Evolutionary conservation across 257 asterid genomes (phyloP).

Genomic region (Apocynum venetum): DNA sequence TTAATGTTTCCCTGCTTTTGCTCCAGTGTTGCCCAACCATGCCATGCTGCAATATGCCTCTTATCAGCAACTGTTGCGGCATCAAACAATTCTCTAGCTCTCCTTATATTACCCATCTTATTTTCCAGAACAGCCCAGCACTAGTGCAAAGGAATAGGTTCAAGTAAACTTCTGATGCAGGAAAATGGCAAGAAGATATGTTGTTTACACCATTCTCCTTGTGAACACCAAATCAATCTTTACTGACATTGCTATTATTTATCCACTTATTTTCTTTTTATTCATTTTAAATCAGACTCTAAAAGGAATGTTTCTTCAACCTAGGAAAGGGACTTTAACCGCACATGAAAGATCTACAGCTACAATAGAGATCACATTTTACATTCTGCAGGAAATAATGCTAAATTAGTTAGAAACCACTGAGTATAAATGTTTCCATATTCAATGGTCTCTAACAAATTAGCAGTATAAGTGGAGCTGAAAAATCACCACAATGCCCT

Average conservation of each 20-base stretch:
- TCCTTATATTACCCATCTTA: conserved; percentile 74
- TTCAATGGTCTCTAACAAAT: too few relatives aligned
- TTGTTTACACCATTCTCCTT: not conserved
- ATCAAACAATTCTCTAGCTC: conserved; percentile 84
- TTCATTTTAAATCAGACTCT: not conserved
- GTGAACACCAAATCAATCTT: not conserved
- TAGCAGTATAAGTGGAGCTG: too few relatives aligned
- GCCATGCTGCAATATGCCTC: conserved; percentile 95
- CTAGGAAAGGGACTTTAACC: too few relatives aligned
- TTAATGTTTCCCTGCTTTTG: conserved; percentile 74
- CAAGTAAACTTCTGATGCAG: conserved; percentile 17
- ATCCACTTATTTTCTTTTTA: not conserved
- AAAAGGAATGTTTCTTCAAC: too few relatives aligned
- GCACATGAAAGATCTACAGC: too few relatives aligned
- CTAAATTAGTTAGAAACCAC: too few relatives aligned
- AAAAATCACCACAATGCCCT: too few relatives aligned
- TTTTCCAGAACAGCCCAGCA: conserved; percentile 97
- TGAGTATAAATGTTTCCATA: not conserved
- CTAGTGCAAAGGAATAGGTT: conserved; percentile 37
- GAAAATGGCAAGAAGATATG: conserved; percentile 13
- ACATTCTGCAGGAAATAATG: too few relatives aligned
- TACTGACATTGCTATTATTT: too few relatives aligned
- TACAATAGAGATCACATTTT: too few relatives aligned
- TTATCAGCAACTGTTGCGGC: conserved; percentile 96
- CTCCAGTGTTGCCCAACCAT: conserved; percentile 97